These are phyloP conservation scores for Fraxinus sp. DNA, from an alignment of 305 asterid species.

Conservation along the genomic window DNA sequence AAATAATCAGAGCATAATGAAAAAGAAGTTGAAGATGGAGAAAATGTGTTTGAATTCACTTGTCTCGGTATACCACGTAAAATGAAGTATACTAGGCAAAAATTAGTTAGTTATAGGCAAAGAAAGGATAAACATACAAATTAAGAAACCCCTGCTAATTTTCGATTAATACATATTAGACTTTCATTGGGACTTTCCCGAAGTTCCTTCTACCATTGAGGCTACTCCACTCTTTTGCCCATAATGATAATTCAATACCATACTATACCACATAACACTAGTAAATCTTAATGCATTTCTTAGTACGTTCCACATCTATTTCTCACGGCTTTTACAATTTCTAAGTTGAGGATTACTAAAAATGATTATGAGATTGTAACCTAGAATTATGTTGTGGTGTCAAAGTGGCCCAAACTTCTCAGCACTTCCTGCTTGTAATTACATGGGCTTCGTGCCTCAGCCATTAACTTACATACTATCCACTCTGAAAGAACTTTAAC, in stretches of 20 bases:
- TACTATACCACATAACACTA: neutral
- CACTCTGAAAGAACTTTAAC: too few species aligned
- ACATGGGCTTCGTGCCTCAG: too few species aligned
- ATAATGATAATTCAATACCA: neutral
- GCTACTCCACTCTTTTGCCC: neutral
- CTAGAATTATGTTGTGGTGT: neutral
- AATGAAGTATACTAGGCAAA: neutral
- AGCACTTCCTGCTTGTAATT: neutral
- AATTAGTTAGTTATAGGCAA: neutral
- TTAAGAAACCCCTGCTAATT: neutral
- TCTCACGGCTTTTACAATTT: neutral
- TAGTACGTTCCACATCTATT: neutral
- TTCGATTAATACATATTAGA: neutral
- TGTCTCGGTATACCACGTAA: neutral
- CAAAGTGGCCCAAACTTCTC: neutral
- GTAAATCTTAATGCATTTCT: neutral
- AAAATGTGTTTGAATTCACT: neutral
- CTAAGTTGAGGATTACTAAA: neutral
- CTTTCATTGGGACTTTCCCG: neutral
- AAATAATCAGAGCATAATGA: neutral
- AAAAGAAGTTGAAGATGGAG: neutral
- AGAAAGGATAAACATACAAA: neutral
- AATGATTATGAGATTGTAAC: neutral
- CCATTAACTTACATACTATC: too few species aligned
- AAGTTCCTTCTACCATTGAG: neutral